Evolutionary conservation across 1,284 basidiomycete genomes (phyloP).

Genomic region (Fomitopsis betulina): DNA sequence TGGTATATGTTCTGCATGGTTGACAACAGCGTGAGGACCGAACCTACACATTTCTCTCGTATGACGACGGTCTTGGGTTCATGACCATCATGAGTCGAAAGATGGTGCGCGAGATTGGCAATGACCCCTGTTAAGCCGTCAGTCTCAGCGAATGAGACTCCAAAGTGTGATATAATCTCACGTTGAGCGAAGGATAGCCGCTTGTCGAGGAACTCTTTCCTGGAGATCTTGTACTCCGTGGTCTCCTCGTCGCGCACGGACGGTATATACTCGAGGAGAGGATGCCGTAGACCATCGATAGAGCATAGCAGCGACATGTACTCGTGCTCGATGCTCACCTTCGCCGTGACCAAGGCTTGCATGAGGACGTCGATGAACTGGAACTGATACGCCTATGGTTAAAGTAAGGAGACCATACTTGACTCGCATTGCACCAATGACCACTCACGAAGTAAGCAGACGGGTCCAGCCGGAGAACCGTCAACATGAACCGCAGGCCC

Average conservation of each 20-base stretch:
- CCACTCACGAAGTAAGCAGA: conserved; percentile 52
- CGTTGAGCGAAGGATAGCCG: conserved; percentile 21
- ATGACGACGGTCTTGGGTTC: conserved; percentile 6
- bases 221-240: conserved; percentile 20
- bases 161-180: conserved; percentile 11
- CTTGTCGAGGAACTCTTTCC: conserved; percentile 18
- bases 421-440: conserved; percentile 4
- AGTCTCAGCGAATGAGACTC: neutral
- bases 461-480: conserved; percentile 62
- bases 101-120: conserved; percentile 15
- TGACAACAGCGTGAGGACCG: conserved; percentile 17
- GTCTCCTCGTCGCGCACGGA: conserved; percentile 7
- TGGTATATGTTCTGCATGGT: conserved; percentile 21
- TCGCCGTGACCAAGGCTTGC: conserved; percentile 47
- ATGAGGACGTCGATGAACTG: conserved; percentile 57
- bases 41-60: conserved; percentile 19
- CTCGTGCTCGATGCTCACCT: conserved; percentile 55
- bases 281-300: conserved; percentile 48
- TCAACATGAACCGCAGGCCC: conserved; percentile 66
- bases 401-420: neutral
- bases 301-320: conserved; percentile 50
- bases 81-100: conserved; percentile 8
- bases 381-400: conserved; percentile 42
- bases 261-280: conserved; percentile 38
- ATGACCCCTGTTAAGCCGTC: conserved; percentile 16